Evolutionary conservation across 306 rosid species (phyloP), one percentile per base, ranked within the genome.

Genomic region (Lathyrus oleraceus): DNA sequence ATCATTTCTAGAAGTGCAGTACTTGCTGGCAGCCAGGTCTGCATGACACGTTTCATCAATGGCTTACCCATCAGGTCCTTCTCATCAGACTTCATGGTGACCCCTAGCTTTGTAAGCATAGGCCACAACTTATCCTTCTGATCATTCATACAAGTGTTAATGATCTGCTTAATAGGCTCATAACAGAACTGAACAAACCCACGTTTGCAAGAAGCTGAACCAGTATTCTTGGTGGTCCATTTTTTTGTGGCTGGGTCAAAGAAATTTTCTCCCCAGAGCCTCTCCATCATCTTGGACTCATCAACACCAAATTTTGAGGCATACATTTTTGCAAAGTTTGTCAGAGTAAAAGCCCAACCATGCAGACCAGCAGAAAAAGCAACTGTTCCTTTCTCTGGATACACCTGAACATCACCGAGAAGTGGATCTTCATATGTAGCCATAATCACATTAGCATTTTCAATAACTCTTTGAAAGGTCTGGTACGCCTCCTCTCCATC

Each of bases 331-430:
- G 97, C 96, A 47, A 94, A 94, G 80, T 88, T 88, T 3, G 97
- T 87, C 25, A 94, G 61, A 9, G 98, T 90, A 53, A 94, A 94
- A 1, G 97, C 97, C 98, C 98, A 94, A 1, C 97, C 97, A 0
- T 94, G 98, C 90, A 94, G 44, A 79, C 98, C 95, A n/a, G 98
- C 98, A 48, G 97, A 90, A 59, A 94, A 94, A 15, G 97, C 96
- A 17, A 94, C 96, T 0, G 98, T 94, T 43, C 98, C 98, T 71
- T 90, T 94, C 85, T 90, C 97, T 0, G 97, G 97, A 66, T 90
- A 94, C 27, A 94, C 98, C 81, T 38, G 66, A 51, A 86, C 91
- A 69, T 94, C 98, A 67, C 98, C 97, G 7, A 94, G 92, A 3
- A 93, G 86, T 3, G 96, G 91, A 70, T 90, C 98, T 77, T 93